Conservation (phyloP, 1,284 basidiomycete species). For the Cutaneotrichosporon arboriforme region DNA sequence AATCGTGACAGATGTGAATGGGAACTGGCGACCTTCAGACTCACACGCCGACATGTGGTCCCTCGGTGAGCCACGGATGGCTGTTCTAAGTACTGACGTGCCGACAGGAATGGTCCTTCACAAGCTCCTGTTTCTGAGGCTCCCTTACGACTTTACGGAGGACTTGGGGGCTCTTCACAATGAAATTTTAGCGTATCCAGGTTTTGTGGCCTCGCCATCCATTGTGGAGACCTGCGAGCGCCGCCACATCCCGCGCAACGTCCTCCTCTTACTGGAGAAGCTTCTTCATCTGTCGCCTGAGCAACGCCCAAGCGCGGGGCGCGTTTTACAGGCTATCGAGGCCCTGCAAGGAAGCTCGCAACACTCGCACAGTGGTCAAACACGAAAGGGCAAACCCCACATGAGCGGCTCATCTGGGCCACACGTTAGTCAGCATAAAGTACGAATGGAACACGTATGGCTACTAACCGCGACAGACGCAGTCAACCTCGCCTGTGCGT, state of each 20-base stretch:
- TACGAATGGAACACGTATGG: background rate
- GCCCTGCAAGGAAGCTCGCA: background rate
- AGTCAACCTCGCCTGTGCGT: slow-evolving; percentile 6
- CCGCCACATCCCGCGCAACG: slow-evolving; percentile 62
- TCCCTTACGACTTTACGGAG: slow-evolving; percentile 68
- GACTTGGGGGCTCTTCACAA: slow-evolving; percentile 59
- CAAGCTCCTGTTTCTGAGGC: slow-evolving; percentile 78
- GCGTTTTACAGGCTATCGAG: slow-evolving; percentile 49
- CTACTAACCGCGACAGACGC: background rate
- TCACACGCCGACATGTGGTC: slow-evolving; percentile 64
- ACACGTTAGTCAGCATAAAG: background rate
- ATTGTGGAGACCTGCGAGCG: slow-evolving; percentile 58
- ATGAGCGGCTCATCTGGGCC: background rate
- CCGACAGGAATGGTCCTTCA: slow-evolving; percentile 77
- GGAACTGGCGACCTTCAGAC: slow-evolving; percentile 65
- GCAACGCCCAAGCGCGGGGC: slow-evolving; percentile 64
- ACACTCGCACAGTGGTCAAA: too few species aligned
- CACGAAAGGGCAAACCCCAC: background rate
- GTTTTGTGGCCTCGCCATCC: slow-evolving; percentile 61
- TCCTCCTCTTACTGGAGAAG: slow-evolving; percentile 65
- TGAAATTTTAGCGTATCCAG: slow-evolving; percentile 69
- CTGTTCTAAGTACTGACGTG: background rate
- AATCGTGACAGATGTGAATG: slow-evolving; percentile 52
- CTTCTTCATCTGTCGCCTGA: slow-evolving; percentile 60
- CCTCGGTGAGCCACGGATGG: slow-evolving; percentile 45